Conservation (phyloP, 2,329 filamentous ascomycete genomes). For the Scedosporium boydii region DNA sequence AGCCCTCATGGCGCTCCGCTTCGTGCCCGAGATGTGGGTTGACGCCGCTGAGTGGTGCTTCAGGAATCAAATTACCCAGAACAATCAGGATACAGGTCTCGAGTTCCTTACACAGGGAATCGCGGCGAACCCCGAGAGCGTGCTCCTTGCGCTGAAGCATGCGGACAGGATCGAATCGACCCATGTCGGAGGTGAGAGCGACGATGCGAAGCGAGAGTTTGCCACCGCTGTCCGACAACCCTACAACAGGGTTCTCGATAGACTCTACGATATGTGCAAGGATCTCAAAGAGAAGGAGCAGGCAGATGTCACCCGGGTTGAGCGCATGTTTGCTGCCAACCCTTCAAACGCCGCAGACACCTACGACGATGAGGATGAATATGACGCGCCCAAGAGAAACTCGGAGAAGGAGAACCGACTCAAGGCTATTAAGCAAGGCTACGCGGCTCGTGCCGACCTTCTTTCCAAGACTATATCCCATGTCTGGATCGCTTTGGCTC, state of each 20-base stretch:
- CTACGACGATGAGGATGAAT: constrained; percentile 41
- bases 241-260: constrained; percentile 73
- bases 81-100: constrained; percentile 53
- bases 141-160: constrained; percentile 78
- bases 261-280: constrained; percentile 78
- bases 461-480: constrained; percentile 82
- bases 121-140: constrained; percentile 85
- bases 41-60: constrained; percentile 92
- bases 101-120: constrained; percentile 77
- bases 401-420: constrained; percentile 50
- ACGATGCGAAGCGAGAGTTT: constrained; percentile 64
- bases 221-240: constrained; percentile 72
- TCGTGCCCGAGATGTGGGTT: constrained; percentile 94
- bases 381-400: constrained; percentile 22
- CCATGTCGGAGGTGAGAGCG: constrained; percentile 66
- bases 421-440: constrained; percentile 53
- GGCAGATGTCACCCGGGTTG: constrained; percentile 45
- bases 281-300: constrained; percentile 58
- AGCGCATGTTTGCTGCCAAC: constrained; percentile 38
- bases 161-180: constrained; percentile 79
- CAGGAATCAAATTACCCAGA: constrained; percentile 57
- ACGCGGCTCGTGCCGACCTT: constrained; percentile 61
- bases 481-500: constrained; percentile 89
- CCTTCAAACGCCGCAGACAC: constrained; percentile 21
- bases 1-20: constrained; percentile 83